Conservation (phyloP, 2,329 filamentous ascomycete species). For the Coniochaeta prunicola region DNA sequence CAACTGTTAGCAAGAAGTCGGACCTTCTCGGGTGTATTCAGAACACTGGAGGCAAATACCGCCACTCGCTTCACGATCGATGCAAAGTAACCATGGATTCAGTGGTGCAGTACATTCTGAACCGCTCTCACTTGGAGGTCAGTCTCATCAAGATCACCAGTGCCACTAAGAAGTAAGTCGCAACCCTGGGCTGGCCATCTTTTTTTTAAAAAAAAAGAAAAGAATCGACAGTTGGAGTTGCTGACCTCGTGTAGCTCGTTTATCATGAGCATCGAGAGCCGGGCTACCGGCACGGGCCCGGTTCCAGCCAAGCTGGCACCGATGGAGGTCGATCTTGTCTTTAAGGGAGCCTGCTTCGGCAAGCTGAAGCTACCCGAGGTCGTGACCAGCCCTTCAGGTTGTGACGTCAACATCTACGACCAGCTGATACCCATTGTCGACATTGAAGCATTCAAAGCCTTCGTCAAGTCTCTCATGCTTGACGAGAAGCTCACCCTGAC, state of each 20-base stretch:
- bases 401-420: constrained; percentile 16
- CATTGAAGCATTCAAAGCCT: constrained; percentile 18
- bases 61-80: not conserved
- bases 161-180: constrained; percentile 21
- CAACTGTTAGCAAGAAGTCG: too few relatives aligned
- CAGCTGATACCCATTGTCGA: constrained; percentile 21
- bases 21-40: too few relatives aligned
- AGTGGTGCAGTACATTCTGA: constrained; percentile 20
- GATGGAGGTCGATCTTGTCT: constrained; percentile 21
- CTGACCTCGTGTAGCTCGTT: constrained; percentile 17
- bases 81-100: constrained; percentile 14
- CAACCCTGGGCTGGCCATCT: not conserved
- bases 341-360: constrained; percentile 20
- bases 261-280: constrained; percentile 19
- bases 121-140: constrained; percentile 19
- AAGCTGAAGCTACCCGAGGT: constrained; percentile 21
- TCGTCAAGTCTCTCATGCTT: constrained; percentile 21
- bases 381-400: constrained; percentile 19
- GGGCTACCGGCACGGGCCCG: constrained; percentile 21
- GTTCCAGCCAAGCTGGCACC: constrained; percentile 21
- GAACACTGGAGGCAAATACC: not conserved
- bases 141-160: constrained; percentile 21
- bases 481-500: constrained; percentile 19
- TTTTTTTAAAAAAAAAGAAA: too few relatives aligned
- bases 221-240: not conserved